Evolutionary conservation across 345 rosid species (phyloP), one percentile per base, ranked within the genome.

Genomic region (Citrus sinensis): DNA sequence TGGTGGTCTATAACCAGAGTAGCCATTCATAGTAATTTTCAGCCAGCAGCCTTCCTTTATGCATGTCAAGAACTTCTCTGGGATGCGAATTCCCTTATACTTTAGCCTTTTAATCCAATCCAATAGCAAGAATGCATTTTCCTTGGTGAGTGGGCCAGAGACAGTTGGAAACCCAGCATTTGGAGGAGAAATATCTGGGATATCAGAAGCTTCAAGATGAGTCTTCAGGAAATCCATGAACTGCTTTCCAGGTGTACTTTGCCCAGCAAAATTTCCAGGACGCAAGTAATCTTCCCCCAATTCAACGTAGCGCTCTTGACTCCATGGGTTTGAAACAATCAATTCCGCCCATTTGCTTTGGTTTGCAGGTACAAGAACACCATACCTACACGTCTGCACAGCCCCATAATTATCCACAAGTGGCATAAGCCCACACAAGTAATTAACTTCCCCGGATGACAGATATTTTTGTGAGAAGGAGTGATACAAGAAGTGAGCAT

Each of bases 291-390:
- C 94, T 85, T 89, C 90, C 25, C 80, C 84, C 0, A 93, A 75
- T 75, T 90, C 92, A 25, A 90, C 59, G 39, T 79, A 91, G 16
- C 87, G 85, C 2, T 79, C 86, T 9, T 30, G 56, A 27, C 82
- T 86, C 94, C 94, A 90, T 7, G 88, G 92, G 64, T 85, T 89
- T 19, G 92, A 89, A 56, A 75, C 87, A 62, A 85, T 76, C 67
- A 93, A 63, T 64, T 85, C 71, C 9, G 79, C 82, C 98, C 96
- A 93, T 78, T 89, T 88, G 83, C 97, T 90, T 61, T 62, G 87
- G 6, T 79, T 86, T 62, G 90, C 94, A 9, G 97, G 93, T 40
- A 93, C 91, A 76, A 93, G 93, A 84, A 89, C 85, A 0, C 83
- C 89, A 3, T 7, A 35, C 35, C 83, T 67, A 5, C 1, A 49